These are phyloP conservation scores for Glycine latifolia DNA, from an alignment of 306 rosid genomes.

Conservation along the genomic window DNA sequence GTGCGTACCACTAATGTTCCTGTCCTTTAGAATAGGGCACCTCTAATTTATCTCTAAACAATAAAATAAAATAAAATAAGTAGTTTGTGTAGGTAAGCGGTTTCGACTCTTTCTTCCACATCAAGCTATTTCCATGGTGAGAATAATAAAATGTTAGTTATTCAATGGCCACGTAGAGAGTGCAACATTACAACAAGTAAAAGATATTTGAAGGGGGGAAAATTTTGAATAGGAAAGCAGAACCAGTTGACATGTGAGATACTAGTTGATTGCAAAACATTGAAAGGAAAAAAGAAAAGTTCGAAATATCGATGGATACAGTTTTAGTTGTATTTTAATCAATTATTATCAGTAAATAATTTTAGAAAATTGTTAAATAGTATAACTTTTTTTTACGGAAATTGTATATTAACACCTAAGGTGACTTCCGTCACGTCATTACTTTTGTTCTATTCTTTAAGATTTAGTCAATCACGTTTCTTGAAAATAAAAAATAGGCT, in stretches of 20 bases:
- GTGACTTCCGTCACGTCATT: no score
- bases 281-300: no score
- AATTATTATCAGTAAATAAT: no score
- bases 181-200: background rate
- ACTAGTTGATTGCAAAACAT: background rate
- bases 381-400: no score
- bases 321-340: no score
- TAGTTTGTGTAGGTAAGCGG: slow-evolving; percentile 27
- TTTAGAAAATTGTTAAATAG: no score
- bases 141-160: background rate
- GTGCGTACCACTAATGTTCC: background rate
- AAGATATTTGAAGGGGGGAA: background rate
- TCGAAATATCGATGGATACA: no score
- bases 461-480: no score
- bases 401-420: no score
- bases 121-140: slow-evolving; percentile 13
- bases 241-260: background rate
- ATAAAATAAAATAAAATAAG: background rate
- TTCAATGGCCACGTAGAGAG: background rate
- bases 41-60: background rate
- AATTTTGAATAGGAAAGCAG: background rate
- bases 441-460: no score
- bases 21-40: slow-evolving; percentile 32
- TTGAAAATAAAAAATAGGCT: no score
- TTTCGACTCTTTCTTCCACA: slow-evolving; percentile 8